A percentile compares a stretch with the other conserved stretches of the same genome.
Conservation (phyloP, 1,284 basidiomycete genomes). For the Pyrrhoderma lamaoense region DNA sequence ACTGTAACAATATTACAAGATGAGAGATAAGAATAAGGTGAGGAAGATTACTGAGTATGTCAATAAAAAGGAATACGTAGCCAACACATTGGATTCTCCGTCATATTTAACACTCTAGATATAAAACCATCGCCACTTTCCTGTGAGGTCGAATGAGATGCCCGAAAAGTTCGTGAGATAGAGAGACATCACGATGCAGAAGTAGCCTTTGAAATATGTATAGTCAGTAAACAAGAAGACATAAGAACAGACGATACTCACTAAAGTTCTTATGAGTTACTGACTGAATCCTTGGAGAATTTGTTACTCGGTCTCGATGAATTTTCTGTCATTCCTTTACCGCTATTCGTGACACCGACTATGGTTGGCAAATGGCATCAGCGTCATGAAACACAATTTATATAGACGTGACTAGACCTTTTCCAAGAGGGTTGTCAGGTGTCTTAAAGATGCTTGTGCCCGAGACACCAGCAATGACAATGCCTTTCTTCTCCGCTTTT, state of each 20-base stretch:
- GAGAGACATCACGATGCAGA: too few relatives aligned
- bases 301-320: conserved; percentile 73
- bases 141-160: too few relatives aligned
- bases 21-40: conserved; percentile 4
- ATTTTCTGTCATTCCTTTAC: conserved; percentile 87
- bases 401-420: conserved; percentile 41
- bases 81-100: not conserved
- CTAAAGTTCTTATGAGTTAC: conserved; percentile 15
- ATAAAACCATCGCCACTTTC: too few relatives aligned
- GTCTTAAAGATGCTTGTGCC: conserved; percentile 96
- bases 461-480: conserved; percentile 78
- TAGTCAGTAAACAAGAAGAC: too few relatives aligned
- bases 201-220: too few relatives aligned
- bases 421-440: conserved; percentile 86
- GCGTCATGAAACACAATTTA: conserved; percentile 19
- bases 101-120: too few relatives aligned
- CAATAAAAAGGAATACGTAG: conserved; percentile 13
- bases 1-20: not conserved
- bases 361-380: conserved; percentile 23
- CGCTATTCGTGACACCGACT: conserved; percentile 95
- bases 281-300: conserved; percentile 49
- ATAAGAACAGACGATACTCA: too few relatives aligned
- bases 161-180: too few relatives aligned
- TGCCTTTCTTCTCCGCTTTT: conserved; percentile 93
- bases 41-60: conserved; percentile 2